These are phyloP conservation scores for Trapa incisa DNA, from an alignment of 345 rosid genomes.

Conservation along the genomic window DNA sequence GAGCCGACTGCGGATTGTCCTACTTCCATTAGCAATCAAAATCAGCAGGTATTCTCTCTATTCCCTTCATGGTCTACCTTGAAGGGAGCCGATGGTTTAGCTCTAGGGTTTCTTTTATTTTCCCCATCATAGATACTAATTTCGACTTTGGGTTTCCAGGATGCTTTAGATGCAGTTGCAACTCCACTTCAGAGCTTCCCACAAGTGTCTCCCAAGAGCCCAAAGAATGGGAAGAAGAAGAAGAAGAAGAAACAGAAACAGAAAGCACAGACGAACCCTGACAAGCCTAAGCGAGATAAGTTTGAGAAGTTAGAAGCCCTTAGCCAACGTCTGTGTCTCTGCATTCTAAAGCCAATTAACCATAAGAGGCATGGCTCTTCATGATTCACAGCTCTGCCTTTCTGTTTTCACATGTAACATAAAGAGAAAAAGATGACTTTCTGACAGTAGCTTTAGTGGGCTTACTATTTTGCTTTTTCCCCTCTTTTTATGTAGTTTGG, in stretches of 20 bases:
- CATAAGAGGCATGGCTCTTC: slow-evolving; percentile 49
- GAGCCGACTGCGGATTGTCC: slow-evolving; percentile 44
- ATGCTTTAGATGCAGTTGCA: slow-evolving; percentile 33
- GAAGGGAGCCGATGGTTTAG: background rate
- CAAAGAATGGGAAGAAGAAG: slow-evolving; percentile 31
- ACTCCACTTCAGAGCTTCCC: slow-evolving; percentile 34
- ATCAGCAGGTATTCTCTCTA: slow-evolving; percentile 30
- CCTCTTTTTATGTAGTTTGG: background rate
- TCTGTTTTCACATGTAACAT: background rate
- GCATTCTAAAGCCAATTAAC: slow-evolving; percentile 53
- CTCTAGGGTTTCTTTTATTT: background rate
- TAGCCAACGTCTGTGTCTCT: slow-evolving; percentile 53
- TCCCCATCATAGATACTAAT: background rate
- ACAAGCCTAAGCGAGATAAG: slow-evolving; percentile 49
- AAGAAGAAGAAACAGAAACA: slow-evolving; percentile 31
- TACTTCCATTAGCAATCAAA: slow-evolving; percentile 17
- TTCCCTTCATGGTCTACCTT: background rate
- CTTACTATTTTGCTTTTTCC: background rate
- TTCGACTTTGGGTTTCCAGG: slow-evolving; percentile 16
- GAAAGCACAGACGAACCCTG: slow-evolving; percentile 43
- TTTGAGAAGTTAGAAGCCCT: slow-evolving; percentile 72
- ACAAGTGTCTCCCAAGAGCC: slow-evolving; percentile 7
- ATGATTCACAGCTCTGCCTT: slow-evolving; percentile 9
- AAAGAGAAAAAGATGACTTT: background rate
- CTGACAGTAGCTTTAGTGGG: background rate